Conservation (phyloP, 225 moss, liverwort and hornwort genomes). For the Antitrichia curtipendula region DNA sequence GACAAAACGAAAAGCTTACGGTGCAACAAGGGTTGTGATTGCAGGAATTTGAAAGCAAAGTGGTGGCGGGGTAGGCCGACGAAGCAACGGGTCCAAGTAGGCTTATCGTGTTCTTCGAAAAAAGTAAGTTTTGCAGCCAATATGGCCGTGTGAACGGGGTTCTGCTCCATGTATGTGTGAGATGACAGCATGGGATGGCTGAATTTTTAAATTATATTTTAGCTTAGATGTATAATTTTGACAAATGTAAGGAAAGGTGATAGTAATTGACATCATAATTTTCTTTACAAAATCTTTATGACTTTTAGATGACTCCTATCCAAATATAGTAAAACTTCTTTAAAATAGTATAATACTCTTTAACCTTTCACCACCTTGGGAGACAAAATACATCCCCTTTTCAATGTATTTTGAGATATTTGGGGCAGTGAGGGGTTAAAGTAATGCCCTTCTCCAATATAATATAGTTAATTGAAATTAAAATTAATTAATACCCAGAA, state of each 20-base stretch:
- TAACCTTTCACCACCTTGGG: too few relatives aligned
- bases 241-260: accelerated
- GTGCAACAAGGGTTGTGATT: not conserved
- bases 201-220: not conserved
- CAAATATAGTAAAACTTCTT: too few relatives aligned
- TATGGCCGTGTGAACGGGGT: not conserved
- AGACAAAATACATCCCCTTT: too few relatives aligned
- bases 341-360: too few relatives aligned
- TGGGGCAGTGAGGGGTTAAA: too few relatives aligned
- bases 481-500: too few relatives aligned
- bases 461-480: too few relatives aligned
- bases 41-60: not conserved
- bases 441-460: too few relatives aligned
- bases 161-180: not conserved
- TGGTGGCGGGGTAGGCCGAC: not conserved
- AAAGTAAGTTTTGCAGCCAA: too few relatives aligned
- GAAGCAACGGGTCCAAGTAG: not conserved
- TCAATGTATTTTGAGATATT: too few relatives aligned
- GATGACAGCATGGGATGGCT: not conserved
- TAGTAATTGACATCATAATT: not conserved
- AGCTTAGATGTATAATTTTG: not conserved
- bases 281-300: too few relatives aligned
- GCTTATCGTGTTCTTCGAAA: not conserved
- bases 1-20: not conserved
- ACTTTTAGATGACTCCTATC: too few relatives aligned